These are phyloP conservation scores for Capronia americana DNA, from an alignment of 2,329 filamentous ascomycete species.

Conservation along the genomic window DNA sequence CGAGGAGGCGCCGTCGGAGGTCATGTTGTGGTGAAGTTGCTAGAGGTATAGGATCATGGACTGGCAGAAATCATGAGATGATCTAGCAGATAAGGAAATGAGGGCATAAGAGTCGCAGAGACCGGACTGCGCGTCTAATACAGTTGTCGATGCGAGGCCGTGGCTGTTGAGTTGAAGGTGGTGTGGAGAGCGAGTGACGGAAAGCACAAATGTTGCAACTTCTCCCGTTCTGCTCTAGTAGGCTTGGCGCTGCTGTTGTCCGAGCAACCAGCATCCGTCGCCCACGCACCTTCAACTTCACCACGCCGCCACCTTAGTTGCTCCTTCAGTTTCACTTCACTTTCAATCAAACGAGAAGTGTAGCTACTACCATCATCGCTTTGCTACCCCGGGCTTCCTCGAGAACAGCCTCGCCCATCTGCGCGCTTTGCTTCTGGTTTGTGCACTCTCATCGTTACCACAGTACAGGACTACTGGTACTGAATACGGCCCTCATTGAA, in stretches of 20 bases:
- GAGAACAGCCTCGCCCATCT: not conserved
- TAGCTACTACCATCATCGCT: not conserved
- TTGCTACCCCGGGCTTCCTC: not conserved
- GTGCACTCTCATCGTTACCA: not conserved
- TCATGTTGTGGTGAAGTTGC: constrained; percentile 44
- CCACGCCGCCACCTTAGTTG: not conserved
- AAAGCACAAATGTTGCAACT: constrained; percentile 11
- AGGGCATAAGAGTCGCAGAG: constrained; percentile 2
- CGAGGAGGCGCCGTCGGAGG: constrained; percentile 55
- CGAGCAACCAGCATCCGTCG: not conserved
- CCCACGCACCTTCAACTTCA: not conserved
- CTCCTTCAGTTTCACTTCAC: not conserved
- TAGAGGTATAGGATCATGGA: constrained; percentile 4
- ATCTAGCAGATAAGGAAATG: constrained; percentile 1
- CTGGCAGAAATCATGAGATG: constrained; percentile 18
- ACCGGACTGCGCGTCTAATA: constrained; percentile 13
- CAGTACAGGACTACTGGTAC: not conserved
- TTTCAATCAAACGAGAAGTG: not conserved
- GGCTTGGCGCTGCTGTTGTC: constrained; percentile 11
- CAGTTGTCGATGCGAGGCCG: constrained; percentile 24
- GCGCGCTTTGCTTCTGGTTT: not conserved
- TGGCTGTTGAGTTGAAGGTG: constrained; percentile 18
- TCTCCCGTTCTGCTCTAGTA: not conserved
- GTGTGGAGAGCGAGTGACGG: constrained; percentile 19
- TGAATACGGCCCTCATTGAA: not conserved